Conservation (phyloP, 305 asterid species). For the Fraxinus ornus region DNA sequence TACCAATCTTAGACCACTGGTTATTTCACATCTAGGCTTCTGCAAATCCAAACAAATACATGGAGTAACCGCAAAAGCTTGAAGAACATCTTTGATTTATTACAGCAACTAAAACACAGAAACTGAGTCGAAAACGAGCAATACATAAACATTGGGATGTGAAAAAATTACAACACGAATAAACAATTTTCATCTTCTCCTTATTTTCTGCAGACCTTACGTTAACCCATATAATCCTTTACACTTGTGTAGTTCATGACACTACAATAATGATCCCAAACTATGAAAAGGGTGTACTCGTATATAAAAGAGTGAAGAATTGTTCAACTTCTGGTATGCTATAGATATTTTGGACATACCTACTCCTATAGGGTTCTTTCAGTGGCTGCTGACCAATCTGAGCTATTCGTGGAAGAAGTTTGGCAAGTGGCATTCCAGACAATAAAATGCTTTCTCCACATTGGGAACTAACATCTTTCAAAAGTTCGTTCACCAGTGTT, state of each 20-base stretch:
- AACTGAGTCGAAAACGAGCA: not conserved
- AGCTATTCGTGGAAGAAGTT: constrained; percentile 71
- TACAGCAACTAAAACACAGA: not conserved
- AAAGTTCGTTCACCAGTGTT: constrained; percentile 47
- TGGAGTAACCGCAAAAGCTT: not conserved
- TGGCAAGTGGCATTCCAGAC: constrained; percentile 75
- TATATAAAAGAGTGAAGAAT: constrained; percentile 81
- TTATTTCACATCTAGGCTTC: not conserved
- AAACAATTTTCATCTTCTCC: constrained; percentile 18
- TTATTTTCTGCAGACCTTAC: constrained; percentile 25
- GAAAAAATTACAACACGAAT: constrained; percentile 11
- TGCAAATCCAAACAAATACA: not conserved
- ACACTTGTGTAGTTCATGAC: constrained; percentile 17
- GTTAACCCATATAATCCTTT: constrained; percentile 14
- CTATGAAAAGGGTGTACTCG: constrained; percentile 57
- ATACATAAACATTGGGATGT: not conserved
- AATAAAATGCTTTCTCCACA: constrained; percentile 44
- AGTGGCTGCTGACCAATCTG: constrained; percentile 55
- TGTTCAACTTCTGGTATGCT: constrained; percentile 65
- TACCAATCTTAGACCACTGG: too few species aligned
- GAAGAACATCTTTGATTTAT: not conserved
- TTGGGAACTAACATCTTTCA: constrained; percentile 53
- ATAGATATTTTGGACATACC: constrained; percentile 51
- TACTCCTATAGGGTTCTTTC: constrained; percentile 57
- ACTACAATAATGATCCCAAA: constrained; percentile 36